These are phyloP conservation scores for Alternaria arborescens DNA, from an alignment of 2,329 filamentous ascomycete species.

Conservation along the genomic window DNA sequence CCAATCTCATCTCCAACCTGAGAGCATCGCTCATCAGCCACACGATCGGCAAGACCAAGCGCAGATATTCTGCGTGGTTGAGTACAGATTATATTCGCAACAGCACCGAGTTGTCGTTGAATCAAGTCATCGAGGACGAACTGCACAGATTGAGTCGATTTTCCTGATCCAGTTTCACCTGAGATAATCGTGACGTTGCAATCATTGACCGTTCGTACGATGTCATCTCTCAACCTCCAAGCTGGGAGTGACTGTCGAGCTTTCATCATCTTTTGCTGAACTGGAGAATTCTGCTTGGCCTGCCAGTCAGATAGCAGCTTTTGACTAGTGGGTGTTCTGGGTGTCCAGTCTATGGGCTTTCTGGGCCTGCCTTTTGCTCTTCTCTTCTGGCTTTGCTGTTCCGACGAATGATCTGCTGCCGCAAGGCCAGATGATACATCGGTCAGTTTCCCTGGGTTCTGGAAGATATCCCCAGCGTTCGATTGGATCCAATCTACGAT, in stretches of 20 bases:
- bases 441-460: constrained; percentile 81
- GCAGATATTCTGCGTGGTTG: constrained; percentile 95
- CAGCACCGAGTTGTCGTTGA: constrained; percentile 73
- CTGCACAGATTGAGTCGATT: constrained; percentile 96
- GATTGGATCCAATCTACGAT: constrained; percentile 91
- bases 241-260: constrained; percentile 81
- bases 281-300: constrained; percentile 68
- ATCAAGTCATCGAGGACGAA: constrained; percentile 95
- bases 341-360: constrained; percentile 70
- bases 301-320: constrained; percentile 72
- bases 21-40: constrained; percentile 88
- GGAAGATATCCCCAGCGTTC: constrained; percentile 81
- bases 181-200: constrained; percentile 96
- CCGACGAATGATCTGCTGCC: constrained; percentile 57
- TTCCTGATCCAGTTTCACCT: constrained; percentile 95
- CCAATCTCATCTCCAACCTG: constrained; percentile 87
- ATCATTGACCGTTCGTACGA: constrained; percentile 76
- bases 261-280: constrained; percentile 77
- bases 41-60: constrained; percentile 89
- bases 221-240: constrained; percentile 80
- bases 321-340: constrained; percentile 65
- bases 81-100: constrained; percentile 91
- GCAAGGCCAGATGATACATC: constrained; percentile 81
- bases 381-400: constrained; percentile 23
- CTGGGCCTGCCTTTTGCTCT: constrained; percentile 35